Conservation (phyloP, 805 yeast species). For the Barnettozyma sucrosica region DNA sequence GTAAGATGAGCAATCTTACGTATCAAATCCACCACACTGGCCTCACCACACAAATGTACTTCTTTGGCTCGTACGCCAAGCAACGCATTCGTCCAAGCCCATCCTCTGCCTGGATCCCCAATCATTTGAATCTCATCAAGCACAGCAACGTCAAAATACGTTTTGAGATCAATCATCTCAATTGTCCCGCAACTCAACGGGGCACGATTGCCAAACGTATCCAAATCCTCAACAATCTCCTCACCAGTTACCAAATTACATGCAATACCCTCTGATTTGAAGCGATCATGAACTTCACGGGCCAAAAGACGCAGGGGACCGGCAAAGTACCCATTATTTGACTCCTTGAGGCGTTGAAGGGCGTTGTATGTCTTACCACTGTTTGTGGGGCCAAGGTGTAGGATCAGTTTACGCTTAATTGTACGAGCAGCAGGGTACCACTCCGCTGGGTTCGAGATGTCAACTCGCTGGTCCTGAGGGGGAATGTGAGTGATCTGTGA, state of each 20-base stretch:
- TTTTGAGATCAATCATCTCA: slow-evolving; percentile 78
- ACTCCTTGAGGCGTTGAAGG: slow-evolving; percentile 54
- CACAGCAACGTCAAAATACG: slow-evolving; percentile 77
- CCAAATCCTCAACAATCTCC: slow-evolving; percentile 70
- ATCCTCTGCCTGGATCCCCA: slow-evolving; percentile 71
- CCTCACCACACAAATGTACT: slow-evolving; percentile 92
- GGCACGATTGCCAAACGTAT: slow-evolving; percentile 67
- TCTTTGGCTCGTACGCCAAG: slow-evolving; percentile 83
- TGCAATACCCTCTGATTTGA: slow-evolving; percentile 54
- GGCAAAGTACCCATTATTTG: slow-evolving; percentile 81
- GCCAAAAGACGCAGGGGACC: slow-evolving; percentile 92
- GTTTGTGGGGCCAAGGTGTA: slow-evolving; percentile 98
- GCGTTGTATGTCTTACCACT: slow-evolving; percentile 92
- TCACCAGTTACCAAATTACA: slow-evolving; percentile 96
- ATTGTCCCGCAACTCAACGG: slow-evolving; percentile 81
- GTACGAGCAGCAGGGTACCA: slow-evolving; percentile 87
- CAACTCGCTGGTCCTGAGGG: slow-evolving; percentile 27
- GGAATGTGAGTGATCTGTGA: slow-evolving; percentile 12
- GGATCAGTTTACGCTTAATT: slow-evolving; percentile 68
- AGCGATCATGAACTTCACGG: slow-evolving; percentile 82
- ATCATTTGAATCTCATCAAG: slow-evolving; percentile 97
- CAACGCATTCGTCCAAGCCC: slow-evolving; percentile 91
- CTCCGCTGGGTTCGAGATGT: slow-evolving; percentile 55
- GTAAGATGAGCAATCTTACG: slow-evolving; percentile 53
- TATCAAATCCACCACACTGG: slow-evolving; percentile 68